Base-by-base conservation (phyloP, 1,139 yeast species). In the Debaryomyces coudertii region DNA sequence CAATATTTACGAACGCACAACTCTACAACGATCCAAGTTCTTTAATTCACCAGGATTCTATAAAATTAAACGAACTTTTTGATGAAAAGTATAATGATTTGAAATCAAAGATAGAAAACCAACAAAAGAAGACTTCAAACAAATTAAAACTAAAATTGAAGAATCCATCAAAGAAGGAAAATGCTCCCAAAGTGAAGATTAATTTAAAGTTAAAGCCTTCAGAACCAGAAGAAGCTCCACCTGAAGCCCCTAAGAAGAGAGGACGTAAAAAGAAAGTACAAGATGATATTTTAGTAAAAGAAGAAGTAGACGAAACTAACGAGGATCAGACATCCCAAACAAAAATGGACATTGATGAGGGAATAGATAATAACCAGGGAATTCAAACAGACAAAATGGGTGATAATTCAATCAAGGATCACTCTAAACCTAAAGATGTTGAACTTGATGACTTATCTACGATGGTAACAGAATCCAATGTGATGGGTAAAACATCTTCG, bases 1-100 rank as follows among this genome's bases (percentile, higher is more conserved):
- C 80, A 42, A 77, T 83, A 9, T 83, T 83, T 58, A 59, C 71
- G 43, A 84, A 84, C 60, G 86, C 87, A 2, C 76, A 76, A 50
- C 65, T 76, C 3, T 83, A 79, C 57, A 83, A 82, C 58, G 82
- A 79, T 48, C 79, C 80, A 15, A 73, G 72, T 3, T 74, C 85
- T 20, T 67, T 78, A 30, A 80, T 83, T 40, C 76, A 77, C 54
- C 81, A 79, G 53, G 86, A 83, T 61, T 79, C 88, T 1, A 63
- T 61, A 25, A 73, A 73, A 42, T 66, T 84, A 46, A 63, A 65
- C 41, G 62, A 61, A 11, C 56, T 59, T n/a, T 73, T 74, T 45
- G 61, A 62, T 15, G 65, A 61, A 43, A 66, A 65, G 49, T 71
- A 56, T 48, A 49, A 55, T 2, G 63, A 56, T 15, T 56, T 74